Conservation (phyloP, 1,284 basidiomycete genomes). For the Tylopilus sp. region DNA sequence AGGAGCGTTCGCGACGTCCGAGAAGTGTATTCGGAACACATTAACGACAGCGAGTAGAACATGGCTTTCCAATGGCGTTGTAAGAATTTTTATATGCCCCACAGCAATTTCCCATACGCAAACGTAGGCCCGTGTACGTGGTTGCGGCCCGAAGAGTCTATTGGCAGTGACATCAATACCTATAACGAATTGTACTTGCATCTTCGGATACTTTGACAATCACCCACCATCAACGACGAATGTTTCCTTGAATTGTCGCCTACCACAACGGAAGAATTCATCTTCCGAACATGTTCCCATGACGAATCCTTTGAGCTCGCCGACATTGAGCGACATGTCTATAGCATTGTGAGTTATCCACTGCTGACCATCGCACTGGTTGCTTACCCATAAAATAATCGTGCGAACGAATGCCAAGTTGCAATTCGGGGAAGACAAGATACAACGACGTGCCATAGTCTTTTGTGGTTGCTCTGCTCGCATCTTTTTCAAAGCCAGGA, state of each 20-base stretch:
- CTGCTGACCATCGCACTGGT: not conserved
- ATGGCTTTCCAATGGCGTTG: constrained; percentile 54
- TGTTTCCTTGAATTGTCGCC: constrained; percentile 33
- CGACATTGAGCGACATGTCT: constrained; percentile 78
- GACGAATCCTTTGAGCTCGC: constrained; percentile 53
- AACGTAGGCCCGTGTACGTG: constrained; percentile 78
- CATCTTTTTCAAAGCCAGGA: constrained; percentile 55
- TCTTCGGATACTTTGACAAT: not conserved
- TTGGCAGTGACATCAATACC: constrained; percentile 78
- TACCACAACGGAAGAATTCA: constrained; percentile 32
- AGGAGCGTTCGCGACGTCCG: constrained; percentile 76
- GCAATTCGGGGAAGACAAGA: constrained; percentile 61
- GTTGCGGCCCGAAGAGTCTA: constrained; percentile 82
- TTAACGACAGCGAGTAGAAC: constrained; percentile 51
- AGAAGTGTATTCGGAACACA: constrained; percentile 65
- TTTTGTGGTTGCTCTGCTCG: constrained; percentile 21
- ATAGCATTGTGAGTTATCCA: constrained; percentile 5
- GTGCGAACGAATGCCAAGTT: constrained; percentile 71
- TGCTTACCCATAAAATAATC: constrained; percentile 82
- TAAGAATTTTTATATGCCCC: constrained; percentile 54
- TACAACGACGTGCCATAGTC: constrained; percentile 54
- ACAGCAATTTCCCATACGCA: constrained; percentile 84
- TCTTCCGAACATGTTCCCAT: constrained; percentile 47
- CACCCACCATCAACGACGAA: constrained; percentile 62
- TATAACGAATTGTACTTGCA: constrained; percentile 34